Evolutionary conservation across 2,329 filamentous ascomycete species (phyloP).

Genomic region (Pseudofabraea citricarpa): DNA sequence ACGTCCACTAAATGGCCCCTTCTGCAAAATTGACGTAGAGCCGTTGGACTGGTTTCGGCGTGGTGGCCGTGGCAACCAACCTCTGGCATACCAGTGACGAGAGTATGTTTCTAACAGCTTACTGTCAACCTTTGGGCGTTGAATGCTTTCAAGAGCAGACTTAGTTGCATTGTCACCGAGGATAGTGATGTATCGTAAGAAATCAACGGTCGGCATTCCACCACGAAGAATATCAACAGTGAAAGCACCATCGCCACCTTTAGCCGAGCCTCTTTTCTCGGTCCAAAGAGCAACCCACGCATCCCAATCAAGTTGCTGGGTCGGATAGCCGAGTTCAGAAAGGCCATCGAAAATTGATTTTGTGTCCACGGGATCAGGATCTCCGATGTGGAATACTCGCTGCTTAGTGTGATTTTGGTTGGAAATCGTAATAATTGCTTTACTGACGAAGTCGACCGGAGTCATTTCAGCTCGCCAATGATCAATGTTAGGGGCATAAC

Average conservation of each 20-base stretch:
- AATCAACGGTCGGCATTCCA: conserved; percentile 73
- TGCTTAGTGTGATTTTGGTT: conserved; percentile 59
- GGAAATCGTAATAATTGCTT: conserved; percentile 65
- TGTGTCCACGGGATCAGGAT: conserved; percentile 65
- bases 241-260: conserved; percentile 66
- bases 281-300: conserved; percentile 73
- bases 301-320: conserved; percentile 61
- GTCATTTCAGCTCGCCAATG: conserved; percentile 82
- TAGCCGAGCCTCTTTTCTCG: conserved; percentile 59
- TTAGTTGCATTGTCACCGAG: conserved; percentile 67
- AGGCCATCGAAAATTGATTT: conserved; percentile 61
- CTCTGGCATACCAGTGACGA: conserved; percentile 74
- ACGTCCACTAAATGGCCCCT: conserved; percentile 59
- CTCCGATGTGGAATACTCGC: conserved; percentile 68
- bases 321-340: conserved; percentile 64
- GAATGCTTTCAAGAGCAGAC: conserved; percentile 50
- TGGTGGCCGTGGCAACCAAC: conserved; percentile 67
- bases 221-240: conserved; percentile 75
- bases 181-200: conserved; percentile 65
- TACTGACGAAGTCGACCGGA: conserved; percentile 75
- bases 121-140: conserved; percentile 64
- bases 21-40: conserved; percentile 36
- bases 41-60: conserved; percentile 41
- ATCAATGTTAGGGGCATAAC: conserved; percentile 63
- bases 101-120: conserved; percentile 72